phyloP scores from a whole-genome alignment of 225 moss, liverwort and hornwort genomes.

The Physcomitrellopsis africana region DNA sequence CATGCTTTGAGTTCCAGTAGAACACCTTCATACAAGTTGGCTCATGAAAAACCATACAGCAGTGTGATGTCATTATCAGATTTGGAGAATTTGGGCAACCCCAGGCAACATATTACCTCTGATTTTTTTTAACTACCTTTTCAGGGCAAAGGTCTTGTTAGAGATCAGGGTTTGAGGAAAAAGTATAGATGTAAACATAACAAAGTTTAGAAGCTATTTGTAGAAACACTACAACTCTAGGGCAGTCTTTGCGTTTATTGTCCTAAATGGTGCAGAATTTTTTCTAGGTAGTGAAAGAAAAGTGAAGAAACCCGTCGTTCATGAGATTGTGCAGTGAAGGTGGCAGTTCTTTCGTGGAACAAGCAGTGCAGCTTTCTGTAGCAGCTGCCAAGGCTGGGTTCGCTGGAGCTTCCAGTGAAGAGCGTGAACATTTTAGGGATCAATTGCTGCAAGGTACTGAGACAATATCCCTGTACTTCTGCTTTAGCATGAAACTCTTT shows the following conservation, averaged over 20 bases:
- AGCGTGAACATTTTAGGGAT: conserved; percentile 48
- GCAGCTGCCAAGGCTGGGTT: conserved; percentile 71
- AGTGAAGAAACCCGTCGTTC: conserved; percentile 69
- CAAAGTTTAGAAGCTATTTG: neutral
- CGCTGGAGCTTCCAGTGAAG: conserved; percentile 50
- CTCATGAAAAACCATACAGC: neutral
- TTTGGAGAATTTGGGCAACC: conserved; percentile 13
- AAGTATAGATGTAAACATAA: neutral
- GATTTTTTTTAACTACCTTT: neutral
- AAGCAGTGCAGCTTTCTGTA: conserved; percentile 85
- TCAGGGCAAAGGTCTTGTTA: neutral
- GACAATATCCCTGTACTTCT: neutral
- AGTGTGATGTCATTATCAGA: conserved; percentile 3
- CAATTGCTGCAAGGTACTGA: conserved; percentile 73
- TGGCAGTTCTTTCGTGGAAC: conserved; percentile 93
- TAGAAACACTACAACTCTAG: conserved; percentile 13
- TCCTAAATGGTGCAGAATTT: conserved; percentile 52
- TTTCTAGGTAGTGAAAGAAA: conserved; percentile 48
- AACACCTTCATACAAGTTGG: neutral
- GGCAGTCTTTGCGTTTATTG: conserved; percentile 36
- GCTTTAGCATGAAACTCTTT: neutral
- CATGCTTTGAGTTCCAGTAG: neutral
- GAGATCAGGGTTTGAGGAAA: neutral
- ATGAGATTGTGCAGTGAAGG: conserved; percentile 97
- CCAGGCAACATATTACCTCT: neutral